Evolutionary conservation across 2,329 filamentous ascomycete genomes (phyloP).

Genomic region (Aureobasidium sp.): DNA sequence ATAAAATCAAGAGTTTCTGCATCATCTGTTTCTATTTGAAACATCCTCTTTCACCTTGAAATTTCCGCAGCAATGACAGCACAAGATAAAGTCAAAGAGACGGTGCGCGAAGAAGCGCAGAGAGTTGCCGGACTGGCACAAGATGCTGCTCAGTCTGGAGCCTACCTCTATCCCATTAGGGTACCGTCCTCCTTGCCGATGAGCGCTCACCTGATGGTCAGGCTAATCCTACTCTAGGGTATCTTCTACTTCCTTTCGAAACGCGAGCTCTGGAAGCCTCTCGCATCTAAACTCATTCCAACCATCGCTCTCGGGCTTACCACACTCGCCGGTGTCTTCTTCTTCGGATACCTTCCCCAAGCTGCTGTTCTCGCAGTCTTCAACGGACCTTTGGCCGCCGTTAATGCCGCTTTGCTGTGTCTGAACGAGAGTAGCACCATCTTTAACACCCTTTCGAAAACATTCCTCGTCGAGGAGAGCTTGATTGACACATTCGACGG

Average conservation of each 20-base stretch:
- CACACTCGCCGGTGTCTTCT: constrained; percentile 67
- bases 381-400: constrained; percentile 72
- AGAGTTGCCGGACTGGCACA: constrained; percentile 57
- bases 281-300: constrained; percentile 49
- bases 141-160: constrained; percentile 65
- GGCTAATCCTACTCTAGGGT: constrained; percentile 38
- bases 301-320: constrained; percentile 64
- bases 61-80: constrained; percentile 10
- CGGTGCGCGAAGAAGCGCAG: constrained; percentile 62
- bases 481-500: constrained; percentile 87
- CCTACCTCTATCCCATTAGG: constrained; percentile 82
- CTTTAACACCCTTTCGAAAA: constrained; percentile 52
- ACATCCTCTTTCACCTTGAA: background rate
- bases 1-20: background rate
- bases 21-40: background rate
- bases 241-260: constrained; percentile 55
- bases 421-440: constrained; percentile 44
- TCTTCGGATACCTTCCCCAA: constrained; percentile 80
- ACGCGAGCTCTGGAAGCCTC: constrained; percentile 52
- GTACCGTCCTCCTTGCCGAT: constrained; percentile 28
- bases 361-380: constrained; percentile 75
- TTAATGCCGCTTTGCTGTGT: constrained; percentile 64
- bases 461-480: constrained; percentile 72
- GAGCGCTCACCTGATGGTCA: too few species aligned
- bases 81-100: constrained; percentile 48